Percentiles rank a stretch among this genome's conserved stretches.
Evolutionary conservation across 1,284 basidiomycete genomes (phyloP).

Genomic region (Tilletia setariae): DNA sequence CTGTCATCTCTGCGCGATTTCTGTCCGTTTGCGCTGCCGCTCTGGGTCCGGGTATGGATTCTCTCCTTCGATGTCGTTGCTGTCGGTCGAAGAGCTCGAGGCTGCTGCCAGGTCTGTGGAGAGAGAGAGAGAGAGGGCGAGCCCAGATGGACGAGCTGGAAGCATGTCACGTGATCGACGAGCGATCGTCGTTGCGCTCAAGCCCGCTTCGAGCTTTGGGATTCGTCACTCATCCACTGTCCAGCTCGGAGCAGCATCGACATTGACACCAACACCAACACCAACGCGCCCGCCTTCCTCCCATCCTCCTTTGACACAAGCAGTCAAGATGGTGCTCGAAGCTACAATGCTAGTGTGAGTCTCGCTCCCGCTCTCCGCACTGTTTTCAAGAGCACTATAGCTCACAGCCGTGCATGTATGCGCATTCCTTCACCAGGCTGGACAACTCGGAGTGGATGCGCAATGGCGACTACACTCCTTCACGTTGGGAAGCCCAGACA

Average conservation of each 20-base stretch:
- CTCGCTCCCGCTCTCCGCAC: background rate
- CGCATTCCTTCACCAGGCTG: constrained; percentile 23
- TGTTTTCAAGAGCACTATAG: background rate
- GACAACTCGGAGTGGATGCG: constrained; percentile 56
- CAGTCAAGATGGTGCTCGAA: constrained; percentile 48
- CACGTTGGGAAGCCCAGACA: constrained; percentile 78
- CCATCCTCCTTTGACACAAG: background rate
- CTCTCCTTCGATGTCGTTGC: background rate
- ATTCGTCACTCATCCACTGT: background rate
- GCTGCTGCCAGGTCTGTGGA: background rate
- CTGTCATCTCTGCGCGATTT: constrained; percentile 36
- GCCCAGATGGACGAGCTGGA: background rate
- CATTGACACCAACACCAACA: background rate
- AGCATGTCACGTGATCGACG: background rate
- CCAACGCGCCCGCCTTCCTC: background rate
- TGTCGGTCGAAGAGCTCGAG: background rate
- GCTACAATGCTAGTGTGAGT: constrained; percentile 53
- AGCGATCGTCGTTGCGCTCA: background rate
- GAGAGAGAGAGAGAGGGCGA: background rate
- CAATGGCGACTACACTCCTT: constrained; percentile 86
- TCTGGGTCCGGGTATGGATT: background rate
- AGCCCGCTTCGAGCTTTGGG: background rate
- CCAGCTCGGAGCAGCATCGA: background rate
- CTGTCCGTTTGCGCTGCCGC: background rate
- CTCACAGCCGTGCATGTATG: background rate